Evolutionary conservation across 148 eudicot genomes (phyloP), one percentile per base, ranked within the genome.

Genomic region (Cornus kousa): DNA sequence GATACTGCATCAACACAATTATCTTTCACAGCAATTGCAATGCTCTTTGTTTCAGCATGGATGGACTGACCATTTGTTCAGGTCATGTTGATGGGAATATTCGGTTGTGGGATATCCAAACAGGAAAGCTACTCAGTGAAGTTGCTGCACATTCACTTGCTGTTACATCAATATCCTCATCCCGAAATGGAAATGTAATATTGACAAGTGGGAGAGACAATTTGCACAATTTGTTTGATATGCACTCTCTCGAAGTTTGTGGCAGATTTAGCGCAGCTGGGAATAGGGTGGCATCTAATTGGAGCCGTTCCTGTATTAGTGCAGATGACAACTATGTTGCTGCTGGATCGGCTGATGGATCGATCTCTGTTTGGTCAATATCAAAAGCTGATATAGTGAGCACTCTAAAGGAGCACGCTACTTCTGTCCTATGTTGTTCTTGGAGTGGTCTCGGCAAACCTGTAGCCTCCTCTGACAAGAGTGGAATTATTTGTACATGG

Each of bases 331-430:
- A 82, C 77, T 90, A 91, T 68, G 97, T 96, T 64, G 97, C 99
- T 73, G 92, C 98, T 73, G 99, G 99, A 39, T 93, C 98, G n/a
- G 91, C 88, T 10, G 98, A 96, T 81, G 99, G 99, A n/a, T 89
- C 95, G 3, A 90, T 96, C 19, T 83, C 85, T 74, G 79, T 96
- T 59, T 96, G 99, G 99, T 93, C 99, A 0, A 74, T 93, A 67
- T 83, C 85, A 9, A 85, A 84, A 64, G 91, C 86, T 20, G 90
- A 85, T 67, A 89, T 93, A 10, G 97, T 91, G 19, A 84, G 89
- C 80, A 89, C 98, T 46, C 80, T 93, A n/a, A 93, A 89, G 80
- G 99, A 93, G 79, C 98, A 96, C 39, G 84, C 76, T 8, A 72
- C 92, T 22, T 67, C 99, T 16, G 98, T 96, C 68, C 79, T 96